phyloP scores from a whole-genome alignment of 2,329 filamentous ascomycete genomes.

The Bimuria novae-zelandiae region DNA sequence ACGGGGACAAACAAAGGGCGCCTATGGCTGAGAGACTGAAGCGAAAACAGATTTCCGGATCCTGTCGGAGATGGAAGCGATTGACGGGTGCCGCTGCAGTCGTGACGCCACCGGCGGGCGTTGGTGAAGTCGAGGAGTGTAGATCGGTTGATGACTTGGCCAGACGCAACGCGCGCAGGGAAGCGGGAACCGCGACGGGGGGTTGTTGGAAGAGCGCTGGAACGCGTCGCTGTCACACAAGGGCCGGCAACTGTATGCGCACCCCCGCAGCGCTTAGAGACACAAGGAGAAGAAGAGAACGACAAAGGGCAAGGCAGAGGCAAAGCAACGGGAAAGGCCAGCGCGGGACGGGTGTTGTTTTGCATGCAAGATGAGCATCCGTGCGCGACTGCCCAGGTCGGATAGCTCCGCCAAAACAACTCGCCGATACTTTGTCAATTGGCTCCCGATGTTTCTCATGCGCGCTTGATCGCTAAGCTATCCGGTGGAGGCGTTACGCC shows the following conservation, averaged over 20 bases:
- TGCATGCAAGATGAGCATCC: conserved; percentile 29
- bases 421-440: conserved; percentile 19
- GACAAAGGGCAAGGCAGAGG: conserved; percentile 26
- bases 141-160: conserved; percentile 16
- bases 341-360: conserved; percentile 32
- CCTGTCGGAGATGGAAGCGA: conserved; percentile 12
- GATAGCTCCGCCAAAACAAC: conserved; percentile 22
- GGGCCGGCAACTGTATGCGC: conserved; percentile 29
- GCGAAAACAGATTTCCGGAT: conserved; percentile 3
- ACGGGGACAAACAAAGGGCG: too few species aligned
- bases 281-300: conserved; percentile 34
- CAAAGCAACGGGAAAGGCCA: conserved; percentile 21
- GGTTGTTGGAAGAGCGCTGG: conserved; percentile 26
- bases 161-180: conserved; percentile 31
- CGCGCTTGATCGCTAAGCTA: conserved; percentile 20
- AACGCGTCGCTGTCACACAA: conserved; percentile 36
- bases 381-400: conserved; percentile 10
- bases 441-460: conserved; percentile 14
- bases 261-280: conserved; percentile 36
- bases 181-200: conserved; percentile 23
- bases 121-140: conserved; percentile 17
- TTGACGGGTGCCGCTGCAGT: conserved; percentile 22
- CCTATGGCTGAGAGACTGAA: conserved; percentile 1
- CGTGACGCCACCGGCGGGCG: conserved; percentile 21
- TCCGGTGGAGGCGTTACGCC: conserved; percentile 10